A percentile compares a stretch with the other conserved stretches of the same genome.
Evolutionary conservation across 768 basidiomycete genomes (phyloP).

Genomic region (Pleurotus tuoliensis): DNA sequence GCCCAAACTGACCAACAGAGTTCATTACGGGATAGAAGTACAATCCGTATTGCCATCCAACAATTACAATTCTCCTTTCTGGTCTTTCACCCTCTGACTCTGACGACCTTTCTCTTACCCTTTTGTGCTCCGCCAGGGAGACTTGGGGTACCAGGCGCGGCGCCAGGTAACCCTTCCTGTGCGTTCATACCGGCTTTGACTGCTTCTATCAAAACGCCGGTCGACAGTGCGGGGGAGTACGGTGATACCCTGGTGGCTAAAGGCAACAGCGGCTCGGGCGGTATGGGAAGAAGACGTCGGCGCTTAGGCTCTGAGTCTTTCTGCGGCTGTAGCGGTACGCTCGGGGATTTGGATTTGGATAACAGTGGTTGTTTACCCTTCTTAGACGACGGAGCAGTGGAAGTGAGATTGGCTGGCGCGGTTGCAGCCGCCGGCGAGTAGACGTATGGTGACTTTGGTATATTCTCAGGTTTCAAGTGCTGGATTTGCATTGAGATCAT

Average conservation of each 20-base stretch:
- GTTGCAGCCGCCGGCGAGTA: conserved; percentile 23
- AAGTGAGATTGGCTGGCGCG: conserved; percentile 25
- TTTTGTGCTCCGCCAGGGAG: conserved; percentile 45
- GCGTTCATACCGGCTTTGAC: conserved; percentile 85
- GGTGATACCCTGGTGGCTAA: conserved; percentile 72
- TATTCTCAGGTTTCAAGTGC: conserved; percentile 61
- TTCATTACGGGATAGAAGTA: not conserved
- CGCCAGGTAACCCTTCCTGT: conserved; percentile 40
- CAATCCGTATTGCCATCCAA: not conserved
- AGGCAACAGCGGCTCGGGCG: conserved; percentile 74
- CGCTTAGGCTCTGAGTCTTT: conserved; percentile 23
- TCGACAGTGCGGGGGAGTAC: conserved; percentile 74
- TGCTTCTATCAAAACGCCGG: conserved; percentile 77
- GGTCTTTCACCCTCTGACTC: conserved; percentile 48
- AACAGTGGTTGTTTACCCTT: conserved; percentile 52
- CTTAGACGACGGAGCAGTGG: conserved; percentile 26
- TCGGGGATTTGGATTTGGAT: conserved; percentile 40
- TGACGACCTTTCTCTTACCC: conserved; percentile 77
- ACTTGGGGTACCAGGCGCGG: conserved; percentile 28
- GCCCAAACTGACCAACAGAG: no score
- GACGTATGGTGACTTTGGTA: conserved; percentile 63
- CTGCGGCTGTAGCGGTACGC: conserved; percentile 22
- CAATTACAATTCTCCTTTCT: not conserved
- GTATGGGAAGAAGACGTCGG: conserved; percentile 53
- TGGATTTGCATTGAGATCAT: conserved; percentile 74